Percentiles rank a stretch among this genome's conserved stretches.
Conservation (phyloP, 345 rosid species). For the Citrus glauca region DNA sequence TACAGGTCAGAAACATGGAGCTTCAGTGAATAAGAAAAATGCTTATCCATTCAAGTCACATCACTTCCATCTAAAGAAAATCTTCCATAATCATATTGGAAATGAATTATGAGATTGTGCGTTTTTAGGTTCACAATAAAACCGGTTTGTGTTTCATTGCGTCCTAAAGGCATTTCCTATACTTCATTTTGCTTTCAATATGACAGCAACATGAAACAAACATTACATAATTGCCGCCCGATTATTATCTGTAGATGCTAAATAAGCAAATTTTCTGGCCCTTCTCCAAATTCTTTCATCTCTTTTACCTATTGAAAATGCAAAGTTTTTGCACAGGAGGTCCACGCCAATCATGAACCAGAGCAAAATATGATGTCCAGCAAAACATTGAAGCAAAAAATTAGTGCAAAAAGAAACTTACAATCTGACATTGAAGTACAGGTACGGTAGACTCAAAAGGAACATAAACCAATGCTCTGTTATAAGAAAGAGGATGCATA, state of each 20-base stretch:
- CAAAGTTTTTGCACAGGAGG: not conserved
- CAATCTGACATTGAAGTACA: constrained; percentile 29
- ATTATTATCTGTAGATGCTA: not conserved
- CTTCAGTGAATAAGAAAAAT: not conserved
- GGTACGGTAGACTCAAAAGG: constrained; percentile 37
- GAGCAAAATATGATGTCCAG: not conserved
- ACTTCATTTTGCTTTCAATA: not conserved
- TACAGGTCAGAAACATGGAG: not conserved
- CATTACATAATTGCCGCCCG: not conserved
- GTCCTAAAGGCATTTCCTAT: not conserved
- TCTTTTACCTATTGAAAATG: not conserved
- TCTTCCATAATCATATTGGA: not conserved
- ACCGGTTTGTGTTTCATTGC: not conserved
- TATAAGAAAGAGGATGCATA: constrained; percentile 29
- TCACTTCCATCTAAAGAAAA: not conserved
- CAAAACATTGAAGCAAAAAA: not conserved
- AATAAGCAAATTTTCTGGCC: not conserved
- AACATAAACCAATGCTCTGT: constrained; percentile 44
- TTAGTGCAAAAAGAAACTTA: constrained; percentile 20
- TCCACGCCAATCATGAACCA: not conserved
- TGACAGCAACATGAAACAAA: not conserved
- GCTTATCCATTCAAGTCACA: not conserved
- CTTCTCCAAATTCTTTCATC: not conserved
- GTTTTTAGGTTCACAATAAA: not conserved
- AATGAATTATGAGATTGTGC: not conserved